Evolutionary conservation across 2,329 filamentous ascomycete genomes (phyloP).

Genomic region (Arthrobotrys sphaeroides): DNA sequence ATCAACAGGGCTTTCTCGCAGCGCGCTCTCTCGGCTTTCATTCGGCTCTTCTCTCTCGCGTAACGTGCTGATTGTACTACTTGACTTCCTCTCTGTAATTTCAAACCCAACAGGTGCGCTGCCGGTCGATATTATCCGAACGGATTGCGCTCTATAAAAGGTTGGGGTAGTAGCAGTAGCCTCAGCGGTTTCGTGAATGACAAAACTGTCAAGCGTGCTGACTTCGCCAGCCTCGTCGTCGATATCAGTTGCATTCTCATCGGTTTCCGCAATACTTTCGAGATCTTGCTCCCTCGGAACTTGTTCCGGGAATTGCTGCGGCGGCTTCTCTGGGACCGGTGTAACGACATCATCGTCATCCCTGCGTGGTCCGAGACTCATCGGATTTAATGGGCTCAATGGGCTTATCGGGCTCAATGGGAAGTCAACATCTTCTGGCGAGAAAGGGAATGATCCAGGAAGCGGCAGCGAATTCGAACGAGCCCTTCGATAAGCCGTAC

Average conservation of each 20-base stretch:
- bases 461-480: constrained; percentile 51
- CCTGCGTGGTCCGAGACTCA: not conserved
- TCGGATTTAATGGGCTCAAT: constrained; percentile 15
- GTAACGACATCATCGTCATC: constrained; percentile 35
- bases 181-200: constrained; percentile 47
- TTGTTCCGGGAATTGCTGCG: constrained; percentile 25
- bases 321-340: constrained; percentile 20
- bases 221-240: constrained; percentile 45
- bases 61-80: constrained; percentile 41
- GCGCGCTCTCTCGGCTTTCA: constrained; percentile 1
- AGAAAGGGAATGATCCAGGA: constrained; percentile 42
- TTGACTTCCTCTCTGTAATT: constrained; percentile 38
- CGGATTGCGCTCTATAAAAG: constrained; percentile 45
- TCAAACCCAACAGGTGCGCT: constrained; percentile 46
- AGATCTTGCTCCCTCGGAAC: constrained; percentile 28
- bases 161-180: constrained; percentile 47
- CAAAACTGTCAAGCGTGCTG: constrained; percentile 41
- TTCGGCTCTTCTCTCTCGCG: constrained; percentile 29
- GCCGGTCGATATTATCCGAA: constrained; percentile 45
- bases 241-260: constrained; percentile 23
- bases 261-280: constrained; percentile 36
- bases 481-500: constrained; percentile 16
- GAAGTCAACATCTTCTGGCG: constrained; percentile 41
- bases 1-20: constrained; percentile 25
- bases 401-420: constrained; percentile 20